Evolutionary conservation across 345 rosid genomes (phyloP).

Genomic region (Hypericum androsaemum): DNA sequence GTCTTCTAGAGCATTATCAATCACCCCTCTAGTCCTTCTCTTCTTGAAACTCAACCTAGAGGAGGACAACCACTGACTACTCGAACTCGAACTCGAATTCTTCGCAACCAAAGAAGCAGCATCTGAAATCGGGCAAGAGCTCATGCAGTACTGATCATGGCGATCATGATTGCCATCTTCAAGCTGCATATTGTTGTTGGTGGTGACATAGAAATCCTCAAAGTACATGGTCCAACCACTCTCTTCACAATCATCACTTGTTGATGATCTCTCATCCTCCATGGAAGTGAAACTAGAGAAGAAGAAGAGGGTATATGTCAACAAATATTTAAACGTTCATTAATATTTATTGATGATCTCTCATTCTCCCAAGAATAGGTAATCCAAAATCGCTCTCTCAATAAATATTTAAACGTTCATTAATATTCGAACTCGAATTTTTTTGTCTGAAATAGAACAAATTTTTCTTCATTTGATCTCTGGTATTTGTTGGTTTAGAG

Average conservation of each 20-base stretch:
- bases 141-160: not conserved
- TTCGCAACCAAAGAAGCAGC: conserved; percentile 29
- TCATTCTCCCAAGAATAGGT: no score
- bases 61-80: not conserved
- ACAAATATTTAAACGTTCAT: no score
- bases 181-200: conserved; percentile 1
- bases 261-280: not conserved
- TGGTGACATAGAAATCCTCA: conserved; percentile 30
- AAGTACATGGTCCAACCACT: conserved; percentile 62
- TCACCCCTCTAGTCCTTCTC: conserved; percentile 17
- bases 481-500: no score
- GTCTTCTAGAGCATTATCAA: conserved; percentile 47
- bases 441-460: no score
- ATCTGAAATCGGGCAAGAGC: conserved; percentile 29
- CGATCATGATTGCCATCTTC: conserved; percentile 1
- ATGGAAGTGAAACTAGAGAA: no score
- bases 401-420: no score
- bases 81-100: conserved; percentile 5
- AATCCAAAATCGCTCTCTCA: no score
- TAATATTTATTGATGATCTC: no score
- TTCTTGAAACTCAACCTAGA: conserved; percentile 24
- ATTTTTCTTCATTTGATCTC: no score
- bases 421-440: no score
- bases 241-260: conserved; percentile 20
- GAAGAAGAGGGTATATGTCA: no score